Base-by-base conservation (phyloP, 2,329 filamentous ascomycete species). In the Aspergillus piperis region DNA sequence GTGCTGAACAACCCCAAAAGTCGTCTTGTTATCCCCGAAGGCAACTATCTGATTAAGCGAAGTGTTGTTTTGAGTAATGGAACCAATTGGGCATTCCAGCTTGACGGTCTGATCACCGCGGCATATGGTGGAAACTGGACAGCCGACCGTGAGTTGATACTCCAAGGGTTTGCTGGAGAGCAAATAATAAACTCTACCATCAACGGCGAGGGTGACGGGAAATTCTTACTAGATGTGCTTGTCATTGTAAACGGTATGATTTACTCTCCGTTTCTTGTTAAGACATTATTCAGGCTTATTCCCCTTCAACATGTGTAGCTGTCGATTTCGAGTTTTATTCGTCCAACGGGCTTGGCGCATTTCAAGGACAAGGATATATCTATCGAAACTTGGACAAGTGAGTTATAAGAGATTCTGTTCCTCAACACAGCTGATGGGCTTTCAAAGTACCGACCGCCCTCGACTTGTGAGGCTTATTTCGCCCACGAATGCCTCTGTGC, bases 321-420 rank as follows among this genome's bases (percentile, higher is more conserved):
- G 67, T 69, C 13, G 73, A 76, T 57, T 70, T 76, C 42, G 73
- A 76, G 56, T 72, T 76, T 23, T 76, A 71, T 56, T 76, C 73
- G 0, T 68, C 63, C n/a, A 76, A 71, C 49, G 69, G 70, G 4
- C 63, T 66, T 1, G 73, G 74, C 8, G 73, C 73, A 3, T 69
- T 76, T 53, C 70, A 76, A 38, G 73, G 73, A 7, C 73, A 76
- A 61, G 73, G 74, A 4, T 76, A 75, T 53, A 63, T 75, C 6
- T 70, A 70, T 36, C 64, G 73, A 41, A 67, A 70, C 8, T 63
- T 70, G 0, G 64, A 68, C 10, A 74, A 74, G 68, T 73, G 64
- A 54, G 66, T 30, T 36, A 2, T 15, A 0, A 2, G 2, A 2
- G 3, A 15, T 13, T 30, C 2, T 15, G 7, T 8, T 5, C 11